Base-by-base conservation (phyloP, 2,329 filamentous ascomycete species). In the Trematosphaeria pertusa region DNA sequence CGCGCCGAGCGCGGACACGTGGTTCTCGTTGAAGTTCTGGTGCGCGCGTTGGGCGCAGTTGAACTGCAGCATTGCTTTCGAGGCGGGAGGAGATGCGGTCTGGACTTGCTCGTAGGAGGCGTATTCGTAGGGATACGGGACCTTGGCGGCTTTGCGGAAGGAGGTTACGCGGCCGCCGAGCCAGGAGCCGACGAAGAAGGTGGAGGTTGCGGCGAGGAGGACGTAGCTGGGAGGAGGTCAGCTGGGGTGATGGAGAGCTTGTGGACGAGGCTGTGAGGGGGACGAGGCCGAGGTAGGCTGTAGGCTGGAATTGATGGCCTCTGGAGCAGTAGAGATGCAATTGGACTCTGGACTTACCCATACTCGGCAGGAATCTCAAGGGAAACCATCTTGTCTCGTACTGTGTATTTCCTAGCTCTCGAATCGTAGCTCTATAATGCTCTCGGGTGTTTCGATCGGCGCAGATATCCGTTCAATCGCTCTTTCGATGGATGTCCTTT, bases 21-120 rank as follows among this genome's bases (percentile, higher is more conserved):
- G 75, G 67, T 84, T 83, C 71, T 87, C 84, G 56, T 81, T 70
- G 70, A 79, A 84, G 69, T 86, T 85, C 62, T 75, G 73, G 73
- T 84, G 81, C 2, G 61, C 61, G 59, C 70, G 70, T 49, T 72
- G 70, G 0, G 69, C 66, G 42, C 59, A 52, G 69, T 79, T 79
- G 71, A 77, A 79, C 22, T 73, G 58, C 48, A 77, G 65, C 61
- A 77, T 67, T 17, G 60, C 70, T 71, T 71, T 77, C 72, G 62
- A 70, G 59, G 56, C 75, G 11, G 68, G 62, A 15, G 68, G 61
- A 2, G 67, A 56, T 3, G 71, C 67, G 12, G 69, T 60, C 26
- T 64, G 75, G 65, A 81, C 74, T 65, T 84, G 78, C 49, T 81
- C 76, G 37, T 74, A 68, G 17, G 80, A 80, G 21, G 84, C 83